A percentile compares a stretch with the other conserved stretches of the same genome.
Evolutionary conservation across 2,329 filamentous ascomycete genomes (phyloP).

Genomic region (Scortechinia acanthostroma): DNA sequence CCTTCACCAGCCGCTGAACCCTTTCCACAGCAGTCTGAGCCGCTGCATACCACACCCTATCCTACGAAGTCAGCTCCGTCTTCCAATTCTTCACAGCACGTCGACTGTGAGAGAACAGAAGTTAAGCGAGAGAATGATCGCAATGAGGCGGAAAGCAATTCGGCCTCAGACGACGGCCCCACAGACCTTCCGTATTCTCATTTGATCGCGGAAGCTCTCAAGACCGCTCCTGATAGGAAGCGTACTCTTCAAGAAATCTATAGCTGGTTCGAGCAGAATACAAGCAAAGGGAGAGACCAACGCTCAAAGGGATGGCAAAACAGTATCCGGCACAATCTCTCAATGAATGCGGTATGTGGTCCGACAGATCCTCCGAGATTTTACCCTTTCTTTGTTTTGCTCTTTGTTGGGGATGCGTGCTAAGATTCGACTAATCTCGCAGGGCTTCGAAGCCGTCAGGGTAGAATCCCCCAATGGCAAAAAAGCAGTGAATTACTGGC

Average conservation of each 20-base stretch:
- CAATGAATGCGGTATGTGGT: conserved; percentile 1
- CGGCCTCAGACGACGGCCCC: not conserved
- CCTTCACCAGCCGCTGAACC: too few relatives aligned
- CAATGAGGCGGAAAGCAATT: too few relatives aligned
- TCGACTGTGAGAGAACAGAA: too few relatives aligned
- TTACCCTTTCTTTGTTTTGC: not conserved
- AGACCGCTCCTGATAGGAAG: not conserved
- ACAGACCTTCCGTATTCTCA: not conserved
- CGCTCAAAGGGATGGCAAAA: not conserved
- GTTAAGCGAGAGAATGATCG: too few relatives aligned
- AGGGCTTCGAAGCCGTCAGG: not conserved
- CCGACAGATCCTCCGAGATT: conserved; percentile 11
- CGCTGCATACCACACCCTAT: too few relatives aligned
- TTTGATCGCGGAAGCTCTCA: not conserved
- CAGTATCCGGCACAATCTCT: conserved; percentile 1
- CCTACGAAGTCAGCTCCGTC: too few relatives aligned
- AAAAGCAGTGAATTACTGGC: not conserved
- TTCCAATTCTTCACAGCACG: too few relatives aligned
- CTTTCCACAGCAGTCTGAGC: too few relatives aligned
- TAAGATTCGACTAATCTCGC: conserved; percentile 10
- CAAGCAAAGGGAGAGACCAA: not conserved
- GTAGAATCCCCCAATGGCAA: not conserved
- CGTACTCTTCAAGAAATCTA: not conserved
- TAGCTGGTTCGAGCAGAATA: not conserved
- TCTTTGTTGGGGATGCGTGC: not conserved